Conservation (phyloP, 164 flowering plant genomes). For the Buxus sempervirens region DNA sequence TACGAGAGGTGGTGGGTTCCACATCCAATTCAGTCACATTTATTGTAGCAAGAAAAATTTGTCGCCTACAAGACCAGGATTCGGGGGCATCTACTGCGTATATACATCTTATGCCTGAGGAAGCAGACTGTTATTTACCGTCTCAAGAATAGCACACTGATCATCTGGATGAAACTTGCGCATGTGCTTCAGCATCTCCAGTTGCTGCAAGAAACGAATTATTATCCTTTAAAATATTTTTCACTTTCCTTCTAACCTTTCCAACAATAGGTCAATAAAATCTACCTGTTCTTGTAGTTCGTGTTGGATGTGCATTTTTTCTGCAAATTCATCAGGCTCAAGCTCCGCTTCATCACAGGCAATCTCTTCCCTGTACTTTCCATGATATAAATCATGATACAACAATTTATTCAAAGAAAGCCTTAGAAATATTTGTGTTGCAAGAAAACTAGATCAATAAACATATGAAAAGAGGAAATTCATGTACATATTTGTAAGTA, state of each 20-base stretch:
- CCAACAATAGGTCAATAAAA: neutral
- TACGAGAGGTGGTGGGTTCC: too few relatives aligned
- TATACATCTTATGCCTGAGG: neutral
- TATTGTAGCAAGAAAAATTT: neutral
- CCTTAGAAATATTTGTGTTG: too few relatives aligned
- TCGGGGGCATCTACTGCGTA: neutral
- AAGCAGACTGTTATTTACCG: constrained; percentile 34
- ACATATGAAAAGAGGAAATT: too few relatives aligned
- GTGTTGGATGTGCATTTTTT: constrained; percentile 49
- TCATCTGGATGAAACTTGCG: constrained; percentile 70
- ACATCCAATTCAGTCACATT: too few relatives aligned
- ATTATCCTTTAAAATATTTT: too few relatives aligned
- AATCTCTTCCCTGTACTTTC: constrained; percentile 68
- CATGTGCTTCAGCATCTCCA: constrained; percentile 85
- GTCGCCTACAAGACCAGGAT: neutral
- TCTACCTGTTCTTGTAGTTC: constrained; percentile 67
- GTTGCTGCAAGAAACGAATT: constrained; percentile 49
- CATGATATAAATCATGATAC: neutral
- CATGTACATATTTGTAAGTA: too few relatives aligned
- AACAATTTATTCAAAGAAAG: neutral
- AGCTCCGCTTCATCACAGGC: constrained; percentile 97
- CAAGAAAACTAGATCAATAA: too few relatives aligned
- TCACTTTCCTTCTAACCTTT: too few relatives aligned
- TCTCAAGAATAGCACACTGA: constrained; percentile 74
- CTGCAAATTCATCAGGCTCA: constrained; percentile 70